Conservation (phyloP, 768 basidiomycete species). For the Phlebiopsis flavidoalba region DNA sequence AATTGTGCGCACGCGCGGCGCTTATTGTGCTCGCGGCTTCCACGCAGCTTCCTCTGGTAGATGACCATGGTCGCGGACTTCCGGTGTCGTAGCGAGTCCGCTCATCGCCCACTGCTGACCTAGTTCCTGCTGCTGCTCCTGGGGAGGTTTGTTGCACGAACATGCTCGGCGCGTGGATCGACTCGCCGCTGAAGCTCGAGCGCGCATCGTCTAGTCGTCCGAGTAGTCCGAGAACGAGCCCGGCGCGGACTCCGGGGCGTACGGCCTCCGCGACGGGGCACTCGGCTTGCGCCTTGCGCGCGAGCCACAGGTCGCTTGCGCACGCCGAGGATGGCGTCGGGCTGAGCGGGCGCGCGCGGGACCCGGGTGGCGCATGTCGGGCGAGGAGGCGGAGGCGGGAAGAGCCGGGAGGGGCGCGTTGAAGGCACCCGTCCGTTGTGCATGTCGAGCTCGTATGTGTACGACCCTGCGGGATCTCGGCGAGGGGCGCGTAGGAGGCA, state of each 20-base stretch:
- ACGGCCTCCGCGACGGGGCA: too few relatives aligned
- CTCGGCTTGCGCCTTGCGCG: neutral
- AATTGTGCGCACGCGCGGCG: slow-evolving; percentile 65
- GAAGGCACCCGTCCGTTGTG: too few relatives aligned
- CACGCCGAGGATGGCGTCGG: too few relatives aligned
- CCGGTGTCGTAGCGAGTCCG: slow-evolving; percentile 62
- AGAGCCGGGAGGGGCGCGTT: too few relatives aligned
- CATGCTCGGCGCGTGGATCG: neutral
- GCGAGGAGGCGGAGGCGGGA: neutral
- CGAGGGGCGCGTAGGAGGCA: too few relatives aligned
- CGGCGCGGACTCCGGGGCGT: too few relatives aligned
- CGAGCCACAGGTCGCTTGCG: neutral
- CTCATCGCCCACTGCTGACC: slow-evolving; percentile 35
- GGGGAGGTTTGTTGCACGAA: slow-evolving; percentile 16
- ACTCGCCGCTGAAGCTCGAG: neutral
- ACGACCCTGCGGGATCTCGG: too few relatives aligned
- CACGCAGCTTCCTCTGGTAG: slow-evolving; percentile 60
- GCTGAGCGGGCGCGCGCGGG: too few relatives aligned
- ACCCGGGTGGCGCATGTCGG: neutral
- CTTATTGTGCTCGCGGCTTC: slow-evolving; percentile 57
- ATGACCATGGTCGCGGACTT: slow-evolving; percentile 60
- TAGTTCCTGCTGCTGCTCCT: too few relatives aligned
- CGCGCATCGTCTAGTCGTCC: neutral
- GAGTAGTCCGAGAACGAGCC: neutral
- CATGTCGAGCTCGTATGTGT: too few relatives aligned